Conservation (phyloP, 2,329 filamentous ascomycete species). For the Trichoderma koningii region DNA sequence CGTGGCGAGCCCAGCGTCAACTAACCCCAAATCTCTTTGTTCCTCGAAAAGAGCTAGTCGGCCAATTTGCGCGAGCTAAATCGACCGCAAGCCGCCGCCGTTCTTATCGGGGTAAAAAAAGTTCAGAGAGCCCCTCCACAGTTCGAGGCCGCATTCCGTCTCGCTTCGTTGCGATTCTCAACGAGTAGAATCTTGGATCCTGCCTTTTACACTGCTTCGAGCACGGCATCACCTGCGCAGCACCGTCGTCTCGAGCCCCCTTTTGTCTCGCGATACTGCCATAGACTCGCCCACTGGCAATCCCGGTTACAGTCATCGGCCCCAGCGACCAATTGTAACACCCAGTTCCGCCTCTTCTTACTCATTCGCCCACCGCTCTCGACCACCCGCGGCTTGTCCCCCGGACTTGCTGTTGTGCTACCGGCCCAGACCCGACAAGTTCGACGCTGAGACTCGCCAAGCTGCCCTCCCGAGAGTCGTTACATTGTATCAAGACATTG, state of each 20-base stretch:
- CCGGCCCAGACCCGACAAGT: slow-evolving; percentile 22
- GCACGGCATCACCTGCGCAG: neutral
- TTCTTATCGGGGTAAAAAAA: slow-evolving; percentile 25
- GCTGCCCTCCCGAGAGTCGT: neutral
- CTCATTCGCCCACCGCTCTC: slow-evolving; percentile 22
- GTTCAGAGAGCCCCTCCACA: slow-evolving; percentile 18
- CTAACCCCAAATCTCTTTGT: slow-evolving; percentile 9
- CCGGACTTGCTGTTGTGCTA: slow-evolving; percentile 15
- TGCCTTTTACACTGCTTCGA: slow-evolving; percentile 1
- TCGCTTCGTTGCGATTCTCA: neutral
- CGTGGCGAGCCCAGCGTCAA: slow-evolving; percentile 17
- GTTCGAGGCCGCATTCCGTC: slow-evolving; percentile 14
- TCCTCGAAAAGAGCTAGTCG: neutral
- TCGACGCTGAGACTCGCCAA: slow-evolving; percentile 11
- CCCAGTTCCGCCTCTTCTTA: slow-evolving; percentile 6
- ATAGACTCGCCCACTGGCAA: slow-evolving; percentile 8
- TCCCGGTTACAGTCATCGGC: slow-evolving; percentile 14
- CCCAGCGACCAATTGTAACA: slow-evolving; percentile 18
- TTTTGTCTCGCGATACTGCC: slow-evolving; percentile 15
- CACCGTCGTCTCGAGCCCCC: slow-evolving; percentile 6
- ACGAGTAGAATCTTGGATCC: too few species aligned
- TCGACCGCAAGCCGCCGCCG: slow-evolving; percentile 22
- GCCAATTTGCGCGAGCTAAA: slow-evolving; percentile 24
- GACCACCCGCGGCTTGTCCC: slow-evolving; percentile 12
- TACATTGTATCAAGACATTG: slow-evolving; percentile 7